Base-by-base conservation (phyloP, 306 rosid genomes). In the Lathyrus sativus region DNA sequence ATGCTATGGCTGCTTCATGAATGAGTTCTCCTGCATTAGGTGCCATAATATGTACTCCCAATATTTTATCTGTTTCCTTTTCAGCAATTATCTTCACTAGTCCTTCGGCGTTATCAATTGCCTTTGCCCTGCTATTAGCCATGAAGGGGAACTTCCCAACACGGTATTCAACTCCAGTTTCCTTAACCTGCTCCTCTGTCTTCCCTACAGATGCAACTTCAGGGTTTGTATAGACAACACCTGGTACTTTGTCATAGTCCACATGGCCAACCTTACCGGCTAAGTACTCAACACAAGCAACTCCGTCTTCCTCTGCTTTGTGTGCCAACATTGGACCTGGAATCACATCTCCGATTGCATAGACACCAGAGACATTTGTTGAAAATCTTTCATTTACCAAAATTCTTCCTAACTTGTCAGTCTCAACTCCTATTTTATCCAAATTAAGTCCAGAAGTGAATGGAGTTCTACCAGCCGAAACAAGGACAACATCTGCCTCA, bases 51-150 rank as follows among this genome's bases (percentile, higher is more conserved):
- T 95, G 99, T 50, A 95, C 99, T 69, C 99, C 99, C 82, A 95
- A 81, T 72, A 95, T 90, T 83, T 95, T 95, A 83, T 95, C 99
- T 15, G 99, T 79, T 65, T 90, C 96, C 85, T 88, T 87, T 9
- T 95, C 99, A 17, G 97, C 99, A 72, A 95, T 19, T 68, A 95
- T 81, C 83, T 95, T 95, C 28, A 95, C 99, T 14, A 95, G 39
- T 69, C 99, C 99, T 82, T 95, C 99, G 11, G 99, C 97, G 67
- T 84, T 71, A 72, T 95, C 99, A 13, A 95, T 95, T 37, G 99
- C 99, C 91, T 90, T 90, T 46, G 99, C 99, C 78, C 99, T 83
- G 83, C 99, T 95, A 58, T 95, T 95, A n/a, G 99, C 97, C 86
- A 90, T 0, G 76, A 95, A 79, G 2, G 99, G 97, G 82, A 95